Base-by-base conservation (phyloP, 2,329 filamentous ascomycete species). In the Dactylellina parvicollis region DNA sequence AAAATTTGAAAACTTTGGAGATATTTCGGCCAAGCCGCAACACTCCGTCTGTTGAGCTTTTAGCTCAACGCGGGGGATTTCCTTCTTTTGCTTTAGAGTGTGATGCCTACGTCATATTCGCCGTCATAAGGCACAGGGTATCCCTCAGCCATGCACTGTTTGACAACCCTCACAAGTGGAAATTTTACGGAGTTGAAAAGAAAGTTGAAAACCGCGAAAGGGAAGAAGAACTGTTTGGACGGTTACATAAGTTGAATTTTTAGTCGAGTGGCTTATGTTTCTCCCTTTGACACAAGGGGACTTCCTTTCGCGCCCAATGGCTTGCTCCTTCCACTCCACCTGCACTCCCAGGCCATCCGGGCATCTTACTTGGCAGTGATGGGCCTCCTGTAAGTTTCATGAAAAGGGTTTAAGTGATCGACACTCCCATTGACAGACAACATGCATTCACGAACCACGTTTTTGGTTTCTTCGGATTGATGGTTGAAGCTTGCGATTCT, bases 401-500 rank as follows among this genome's bases (percentile, higher is more conserved):
- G 3, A 65, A 65, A 65, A 72, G 59, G 59, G 67, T 55, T 72
- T 72, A 72, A 65, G 24, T 64, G 67, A 72, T 72, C 67, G 67
- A 72, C 67, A 26, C 52, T 59, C 44, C 57, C 42, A 65, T 59
- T 72, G 67, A 72, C 67, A 72, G 50, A 49, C 56, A 64, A 62
- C 52, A 65, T 65, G 59, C 67, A 54, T 64, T 72, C 67, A 72
- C 52, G 36, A 62, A 65, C 59, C 67, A 72, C 67, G 67, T 72
- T 72, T 72, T 72, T 49, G 7, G 30, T 59, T 50, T 49, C 52
- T 64, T 61, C 55, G 67, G 67, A 34, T 64, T 61, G 57, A 38
- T 40, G 24, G 36, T 71, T 57, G 50, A 52, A 64, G 49, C 18
- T 18, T 50, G 66, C 49, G 50, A 72, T 72, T 59, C 42, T 34